Evolutionary conservation across 257 asterid species (phyloP).

Genomic region (Linderniella brevidens): DNA sequence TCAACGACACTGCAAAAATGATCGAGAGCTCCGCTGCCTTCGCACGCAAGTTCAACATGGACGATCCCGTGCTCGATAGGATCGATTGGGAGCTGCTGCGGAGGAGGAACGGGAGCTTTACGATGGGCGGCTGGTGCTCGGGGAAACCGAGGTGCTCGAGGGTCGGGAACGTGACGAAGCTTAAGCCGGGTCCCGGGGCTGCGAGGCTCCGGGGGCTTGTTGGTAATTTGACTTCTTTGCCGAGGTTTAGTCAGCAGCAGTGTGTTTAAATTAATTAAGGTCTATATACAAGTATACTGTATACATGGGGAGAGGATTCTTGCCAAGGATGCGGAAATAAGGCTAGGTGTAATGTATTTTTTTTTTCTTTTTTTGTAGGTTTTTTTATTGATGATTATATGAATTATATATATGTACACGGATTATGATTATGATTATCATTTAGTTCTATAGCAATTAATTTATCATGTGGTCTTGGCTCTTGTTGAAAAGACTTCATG

Average conservation of each 20-base stretch:
- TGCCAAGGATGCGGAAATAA: neutral
- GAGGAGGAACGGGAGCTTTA: constrained; percentile 45
- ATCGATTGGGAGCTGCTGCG: constrained; percentile 52
- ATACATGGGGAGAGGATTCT: neutral
- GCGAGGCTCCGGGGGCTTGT: constrained; percentile 48
- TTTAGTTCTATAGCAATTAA: too few species aligned
- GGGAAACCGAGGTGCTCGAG: constrained; percentile 59
- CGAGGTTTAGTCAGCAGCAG: constrained; percentile 23
- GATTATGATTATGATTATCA: too few species aligned
- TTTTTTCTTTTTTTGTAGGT: constrained; percentile 2
- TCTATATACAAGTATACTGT: neutral
- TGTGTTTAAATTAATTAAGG: constrained; percentile 34
- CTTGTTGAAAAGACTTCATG: too few species aligned
- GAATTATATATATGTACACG: too few species aligned
- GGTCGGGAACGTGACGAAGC: constrained; percentile 37
- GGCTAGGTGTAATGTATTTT: neutral
- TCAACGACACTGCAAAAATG: constrained; percentile 54
- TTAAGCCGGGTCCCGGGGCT: constrained; percentile 66
- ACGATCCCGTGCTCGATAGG: constrained; percentile 41
- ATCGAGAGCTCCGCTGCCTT: constrained; percentile 64
- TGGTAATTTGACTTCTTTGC: constrained; percentile 22
- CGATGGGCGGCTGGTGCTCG: constrained; percentile 90
- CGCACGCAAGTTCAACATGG: constrained; percentile 69
- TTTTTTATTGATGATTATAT: neutral
- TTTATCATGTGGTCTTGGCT: too few species aligned